phyloP scores from a whole-genome alignment of 768 basidiomycete genomes.

The Zangia roseola region DNA sequence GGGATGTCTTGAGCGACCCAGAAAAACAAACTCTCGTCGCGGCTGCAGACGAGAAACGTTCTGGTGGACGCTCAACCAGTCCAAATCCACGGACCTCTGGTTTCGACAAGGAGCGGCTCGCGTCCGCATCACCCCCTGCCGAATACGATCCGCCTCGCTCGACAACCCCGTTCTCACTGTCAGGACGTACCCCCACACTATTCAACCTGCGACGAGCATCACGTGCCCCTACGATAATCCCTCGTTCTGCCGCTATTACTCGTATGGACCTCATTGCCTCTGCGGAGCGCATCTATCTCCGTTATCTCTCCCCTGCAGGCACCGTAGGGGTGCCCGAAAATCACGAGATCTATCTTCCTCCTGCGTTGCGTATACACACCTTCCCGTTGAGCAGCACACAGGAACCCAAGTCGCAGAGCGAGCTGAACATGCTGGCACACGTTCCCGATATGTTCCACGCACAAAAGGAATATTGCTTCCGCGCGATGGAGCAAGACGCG shows the following conservation, averaged over 20 bases:
- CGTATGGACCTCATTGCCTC: slow-evolving; percentile 87
- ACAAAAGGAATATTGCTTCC: slow-evolving; percentile 97
- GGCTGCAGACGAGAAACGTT: slow-evolving; percentile 43
- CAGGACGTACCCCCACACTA: slow-evolving; percentile 71
- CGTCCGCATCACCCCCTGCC: slow-evolving; percentile 47
- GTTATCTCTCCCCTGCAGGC: slow-evolving; percentile 85
- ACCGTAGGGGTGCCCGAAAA: slow-evolving; percentile 80
- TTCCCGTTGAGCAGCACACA: slow-evolving; percentile 81
- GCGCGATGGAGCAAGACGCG: slow-evolving; percentile 93
- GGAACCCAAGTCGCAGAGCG: slow-evolving; percentile 66
- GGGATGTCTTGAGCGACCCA: slow-evolving; percentile 64
- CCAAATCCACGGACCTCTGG: slow-evolving; percentile 49
- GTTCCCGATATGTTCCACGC: slow-evolving; percentile 96
- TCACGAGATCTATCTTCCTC: slow-evolving; percentile 97
- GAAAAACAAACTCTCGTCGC: slow-evolving; percentile 65
- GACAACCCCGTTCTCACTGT: slow-evolving; percentile 77
- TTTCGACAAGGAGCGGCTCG: slow-evolving; percentile 36
- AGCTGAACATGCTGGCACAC: slow-evolving; percentile 77
- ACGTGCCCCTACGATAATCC: slow-evolving; percentile 91
- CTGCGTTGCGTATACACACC: slow-evolving; percentile 83
- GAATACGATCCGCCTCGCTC: slow-evolving; percentile 57
- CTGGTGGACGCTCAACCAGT: slow-evolving; percentile 55
- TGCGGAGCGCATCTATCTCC: slow-evolving; percentile 94
- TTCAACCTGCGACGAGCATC: slow-evolving; percentile 77
- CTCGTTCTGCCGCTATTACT: slow-evolving; percentile 86